Evolutionary conservation across 371 early-diverging fungal species (phyloP).

Genomic region (Thermomucor indicae-seudaticae): DNA sequence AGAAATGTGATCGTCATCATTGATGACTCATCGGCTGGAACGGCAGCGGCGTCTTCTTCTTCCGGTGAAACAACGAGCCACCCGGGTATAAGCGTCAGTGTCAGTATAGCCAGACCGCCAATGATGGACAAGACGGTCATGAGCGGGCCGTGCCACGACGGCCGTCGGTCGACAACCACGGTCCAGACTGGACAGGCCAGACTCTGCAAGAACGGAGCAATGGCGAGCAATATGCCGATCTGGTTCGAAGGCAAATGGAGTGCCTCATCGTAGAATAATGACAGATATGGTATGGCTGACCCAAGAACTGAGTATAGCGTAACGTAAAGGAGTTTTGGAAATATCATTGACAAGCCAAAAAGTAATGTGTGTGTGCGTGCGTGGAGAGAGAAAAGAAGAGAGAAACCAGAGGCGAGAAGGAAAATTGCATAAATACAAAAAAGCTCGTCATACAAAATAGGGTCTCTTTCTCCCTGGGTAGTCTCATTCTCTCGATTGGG

Average conservation of each 20-base stretch:
- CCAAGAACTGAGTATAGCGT: slow-evolving; percentile 30
- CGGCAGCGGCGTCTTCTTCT: not conserved
- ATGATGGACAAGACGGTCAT: slow-evolving; percentile 27
- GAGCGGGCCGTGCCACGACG: slow-evolving; percentile 27
- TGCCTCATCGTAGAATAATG: slow-evolving; percentile 31
- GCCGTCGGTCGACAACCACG: slow-evolving; percentile 27
- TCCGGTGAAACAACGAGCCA: slow-evolving; percentile 6
- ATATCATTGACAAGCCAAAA: slow-evolving; percentile 5
- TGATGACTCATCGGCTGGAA: not conserved
- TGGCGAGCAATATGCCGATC: slow-evolving; percentile 37
- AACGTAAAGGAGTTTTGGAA: slow-evolving; percentile 35
- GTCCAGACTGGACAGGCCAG: slow-evolving; percentile 43
- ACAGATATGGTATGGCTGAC: slow-evolving; percentile 34
- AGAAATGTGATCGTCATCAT: slow-evolving; percentile 3
- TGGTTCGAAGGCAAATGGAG: slow-evolving; percentile 29
- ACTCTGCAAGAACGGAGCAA: slow-evolving; percentile 36
- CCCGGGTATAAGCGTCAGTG: slow-evolving; percentile 24
- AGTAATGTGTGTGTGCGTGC: too few species aligned
- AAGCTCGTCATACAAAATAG: too few species aligned
- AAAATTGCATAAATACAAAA: too few species aligned
- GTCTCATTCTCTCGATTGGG: too few species aligned
- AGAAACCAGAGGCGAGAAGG: not conserved
- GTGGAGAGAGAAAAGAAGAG: not conserved
- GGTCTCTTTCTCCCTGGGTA: too few species aligned
- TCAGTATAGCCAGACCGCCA: slow-evolving; percentile 28